phyloP scores from a whole-genome alignment of 345 rosid genomes.

The Excoecaria cochinchinensis region DNA sequence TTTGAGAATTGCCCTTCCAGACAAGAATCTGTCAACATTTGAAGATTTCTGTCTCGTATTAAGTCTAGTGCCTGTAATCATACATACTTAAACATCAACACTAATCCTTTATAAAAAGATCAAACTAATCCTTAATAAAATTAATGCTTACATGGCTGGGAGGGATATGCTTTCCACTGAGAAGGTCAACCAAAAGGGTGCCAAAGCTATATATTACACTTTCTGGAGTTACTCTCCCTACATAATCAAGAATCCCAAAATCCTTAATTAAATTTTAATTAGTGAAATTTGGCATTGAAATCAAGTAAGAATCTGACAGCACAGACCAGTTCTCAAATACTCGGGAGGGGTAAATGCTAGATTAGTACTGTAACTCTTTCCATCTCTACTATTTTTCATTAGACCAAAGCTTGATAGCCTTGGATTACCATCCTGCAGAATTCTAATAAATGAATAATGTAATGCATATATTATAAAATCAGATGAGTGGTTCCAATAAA shows the following conservation, averaged over 20 bases:
- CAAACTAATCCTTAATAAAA: neutral
- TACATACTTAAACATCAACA: constrained; percentile 13
- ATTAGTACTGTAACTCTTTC: constrained; percentile 93
- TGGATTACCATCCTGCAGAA: constrained; percentile 79
- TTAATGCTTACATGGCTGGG: constrained; percentile 76
- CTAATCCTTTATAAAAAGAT: neutral
- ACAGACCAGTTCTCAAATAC: constrained; percentile 83
- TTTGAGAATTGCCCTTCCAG: constrained; percentile 83
- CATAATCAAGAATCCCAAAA: constrained; percentile 5
- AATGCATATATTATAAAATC: constrained; percentile 14
- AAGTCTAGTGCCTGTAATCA: constrained; percentile 81
- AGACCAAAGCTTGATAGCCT: constrained; percentile 90
- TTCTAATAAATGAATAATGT: constrained; percentile 8
- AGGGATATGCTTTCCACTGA: constrained; percentile 95
- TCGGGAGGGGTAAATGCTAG: constrained; percentile 96
- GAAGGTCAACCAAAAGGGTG: constrained; percentile 91
- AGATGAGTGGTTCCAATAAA: neutral
- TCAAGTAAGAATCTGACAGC: neutral
- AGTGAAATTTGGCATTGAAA: neutral
- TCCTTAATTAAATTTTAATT: neutral
- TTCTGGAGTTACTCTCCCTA: constrained; percentile 90
- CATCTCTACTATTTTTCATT: constrained; percentile 96
- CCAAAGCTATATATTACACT: constrained; percentile 98
- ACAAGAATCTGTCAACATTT: constrained; percentile 87
- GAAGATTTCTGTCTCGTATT: constrained; percentile 86